Conservation (phyloP, 345 rosid species). For the Pistacia atlantica region DNA sequence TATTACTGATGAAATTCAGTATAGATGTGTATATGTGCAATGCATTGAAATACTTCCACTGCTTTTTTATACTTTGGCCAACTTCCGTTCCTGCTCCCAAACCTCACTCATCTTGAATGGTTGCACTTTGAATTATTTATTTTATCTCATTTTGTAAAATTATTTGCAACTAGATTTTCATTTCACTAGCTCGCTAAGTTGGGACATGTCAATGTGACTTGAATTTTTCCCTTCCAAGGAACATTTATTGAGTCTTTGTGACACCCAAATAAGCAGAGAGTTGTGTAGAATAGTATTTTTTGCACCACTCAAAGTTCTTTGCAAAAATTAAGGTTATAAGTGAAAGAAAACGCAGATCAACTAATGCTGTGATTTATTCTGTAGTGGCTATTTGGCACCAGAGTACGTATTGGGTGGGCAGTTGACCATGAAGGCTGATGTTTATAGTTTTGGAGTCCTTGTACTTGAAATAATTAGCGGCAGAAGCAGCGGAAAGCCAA, state of each 20-base stretch:
- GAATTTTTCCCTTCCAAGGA: background rate
- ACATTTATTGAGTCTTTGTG: background rate
- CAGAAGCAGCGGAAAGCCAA: conserved; percentile 45
- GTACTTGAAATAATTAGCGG: conserved; percentile 68
- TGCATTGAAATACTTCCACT: background rate
- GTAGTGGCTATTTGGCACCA: conserved; percentile 81
- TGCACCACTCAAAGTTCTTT: background rate
- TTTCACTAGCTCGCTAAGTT: background rate
- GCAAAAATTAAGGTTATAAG: background rate
- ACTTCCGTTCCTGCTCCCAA: background rate
- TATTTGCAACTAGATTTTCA: background rate
- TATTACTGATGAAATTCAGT: background rate
- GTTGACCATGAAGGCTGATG: conserved; percentile 72
- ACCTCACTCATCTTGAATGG: background rate
- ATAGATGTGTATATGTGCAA: background rate
- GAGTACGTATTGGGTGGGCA: conserved; percentile 77
- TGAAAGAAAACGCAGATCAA: background rate
- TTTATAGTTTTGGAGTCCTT: conserved; percentile 71
- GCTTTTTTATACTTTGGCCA: background rate
- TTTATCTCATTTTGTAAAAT: background rate
- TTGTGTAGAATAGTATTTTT: background rate
- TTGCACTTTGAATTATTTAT: background rate
- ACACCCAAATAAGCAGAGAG: background rate
- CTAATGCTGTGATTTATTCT: conserved; percentile 10
- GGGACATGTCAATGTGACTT: background rate